Evolutionary conservation across 2,329 filamentous ascomycete genomes (phyloP), one percentile per base, ranked within the genome.

Genomic region (Ceratocystis harringtonii): DNA sequence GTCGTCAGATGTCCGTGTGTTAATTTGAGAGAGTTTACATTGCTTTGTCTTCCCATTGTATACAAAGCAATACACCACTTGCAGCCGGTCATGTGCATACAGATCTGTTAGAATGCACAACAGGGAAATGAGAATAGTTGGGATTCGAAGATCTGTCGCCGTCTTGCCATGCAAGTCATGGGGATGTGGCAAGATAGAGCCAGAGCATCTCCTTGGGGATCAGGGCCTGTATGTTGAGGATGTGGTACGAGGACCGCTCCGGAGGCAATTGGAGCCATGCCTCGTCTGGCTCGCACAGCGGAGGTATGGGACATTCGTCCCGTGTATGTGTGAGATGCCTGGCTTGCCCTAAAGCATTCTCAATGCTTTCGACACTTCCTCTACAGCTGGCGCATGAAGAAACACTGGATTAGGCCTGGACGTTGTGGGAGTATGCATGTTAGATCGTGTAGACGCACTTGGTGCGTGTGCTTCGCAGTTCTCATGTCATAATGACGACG

Each of bases 401-500:
- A 61, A 15, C 17, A 43, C 22, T 36, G 32, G 32, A 32, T 61
- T 44, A 36, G 30, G 41, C 58, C 41, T 44, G 58, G 58, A 44
- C 1, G 52, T 36, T 30, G 28, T 58, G n/a, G 52, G 52, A 58
- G 22, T 58, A 30, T 58, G 52, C 52, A 58, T 36, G n/a, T 17
- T 30, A 32, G 28, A 32, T 19, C 28, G 52, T 30, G 28, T 32
- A 52, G 6, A 25, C 19, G 48, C 22, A 25, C 48, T 8, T 58
- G 15, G 15, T 57, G 22, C 15, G 22, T 30, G 22, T 57, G 5
- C 28, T 32, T 36, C 25, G 10, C 28, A 32, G 8, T 58, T 58
- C 52, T 58, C 52, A 36, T 58, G 52, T 58, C 52, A 58, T 58
- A 17, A 58, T 58, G 52, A 58, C 52, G 28, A 58, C n/a, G 52